Conservation (phyloP, 2,329 filamentous ascomycete species). For the Alternaria atra region DNA sequence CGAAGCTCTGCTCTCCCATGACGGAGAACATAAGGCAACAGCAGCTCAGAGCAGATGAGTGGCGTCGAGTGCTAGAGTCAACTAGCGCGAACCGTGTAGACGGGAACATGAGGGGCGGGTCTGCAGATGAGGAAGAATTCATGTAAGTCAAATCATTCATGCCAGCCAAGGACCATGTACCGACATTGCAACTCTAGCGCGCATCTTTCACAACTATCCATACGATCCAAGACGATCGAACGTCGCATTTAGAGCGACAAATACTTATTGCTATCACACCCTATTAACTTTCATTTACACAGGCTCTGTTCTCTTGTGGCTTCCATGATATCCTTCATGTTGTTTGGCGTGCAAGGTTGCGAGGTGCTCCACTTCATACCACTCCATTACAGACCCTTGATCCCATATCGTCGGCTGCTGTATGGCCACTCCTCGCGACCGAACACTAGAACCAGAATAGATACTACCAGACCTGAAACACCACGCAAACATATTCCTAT, state of each 20-base stretch:
- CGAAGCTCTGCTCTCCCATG: conserved; percentile 19
- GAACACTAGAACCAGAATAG: neutral
- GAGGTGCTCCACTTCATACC: neutral
- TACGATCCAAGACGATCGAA: neutral
- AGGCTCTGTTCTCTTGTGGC: neutral
- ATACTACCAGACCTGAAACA: neutral
- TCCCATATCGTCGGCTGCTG: neutral
- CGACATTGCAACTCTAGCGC: neutral
- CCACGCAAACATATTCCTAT: neutral
- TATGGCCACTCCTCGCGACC: neutral
- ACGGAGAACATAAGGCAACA: conserved; percentile 21
- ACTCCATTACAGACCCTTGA: neutral
- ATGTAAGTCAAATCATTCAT: neutral
- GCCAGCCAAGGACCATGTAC: neutral
- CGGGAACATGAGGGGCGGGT: neutral
- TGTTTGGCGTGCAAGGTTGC: neutral
- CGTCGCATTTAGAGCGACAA: neutral
- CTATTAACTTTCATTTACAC: neutral
- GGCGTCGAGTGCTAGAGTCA: conserved; percentile 32
- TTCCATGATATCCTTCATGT: neutral
- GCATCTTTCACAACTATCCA: neutral
- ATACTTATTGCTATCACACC: neutral
- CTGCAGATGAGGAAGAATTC: conserved; percentile 10
- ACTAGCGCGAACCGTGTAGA: neutral
- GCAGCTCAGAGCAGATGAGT: conserved; percentile 25